Base-by-base conservation (phyloP, 768 basidiomycete species). In the Leccinum disarticulatum region DNA sequence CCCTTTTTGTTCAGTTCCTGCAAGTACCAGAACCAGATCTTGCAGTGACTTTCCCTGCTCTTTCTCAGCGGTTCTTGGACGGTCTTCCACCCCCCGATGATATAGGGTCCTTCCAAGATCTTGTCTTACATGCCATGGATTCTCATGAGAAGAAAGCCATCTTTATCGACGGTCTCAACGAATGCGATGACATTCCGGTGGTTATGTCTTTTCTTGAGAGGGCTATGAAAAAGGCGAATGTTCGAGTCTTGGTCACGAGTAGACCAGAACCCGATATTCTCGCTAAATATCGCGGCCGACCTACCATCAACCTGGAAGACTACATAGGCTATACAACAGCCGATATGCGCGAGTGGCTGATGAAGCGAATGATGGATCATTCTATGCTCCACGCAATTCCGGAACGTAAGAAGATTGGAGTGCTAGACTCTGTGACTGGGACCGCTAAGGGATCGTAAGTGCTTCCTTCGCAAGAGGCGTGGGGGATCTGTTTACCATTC, bases 1-100 rank as follows among this genome's bases (percentile, higher is more conserved):
- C 68, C 3, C 61, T 71, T 19, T 66, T 70, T 27, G 63, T 62
- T 19, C 70, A 71, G 61, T 72, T 71, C 52, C 33, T 72, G 15
- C 70, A 71, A 52, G 58, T 65, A 13, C 66, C 62, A 1, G 61
- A 70, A 5, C 62, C 60, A 11, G 59, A 72, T 11, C 58, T 70
- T 5, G 56, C 54, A 50, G 50, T 41, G n/a, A 61, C 58, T 3
- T 71, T 72, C 30, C 68, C 70, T 30, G 61, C 57, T 33, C 66
- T 70, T 50, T 22, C 60, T 28, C 56, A 61, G 53, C 64, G 25
- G 27, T 17, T 59, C 30, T 14, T 64, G 36, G 58, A 64, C 55
- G 70, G 61, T 52, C 51, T 61, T 46, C 68, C 65, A 35, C 61
- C 68, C 0, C 70, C 70, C 3, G 41, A 31, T 4, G 68, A 70